These are phyloP conservation scores for Starmerella ratchasimensis DNA, from an alignment of 805 yeast genomes.

Conservation along the genomic window DNA sequence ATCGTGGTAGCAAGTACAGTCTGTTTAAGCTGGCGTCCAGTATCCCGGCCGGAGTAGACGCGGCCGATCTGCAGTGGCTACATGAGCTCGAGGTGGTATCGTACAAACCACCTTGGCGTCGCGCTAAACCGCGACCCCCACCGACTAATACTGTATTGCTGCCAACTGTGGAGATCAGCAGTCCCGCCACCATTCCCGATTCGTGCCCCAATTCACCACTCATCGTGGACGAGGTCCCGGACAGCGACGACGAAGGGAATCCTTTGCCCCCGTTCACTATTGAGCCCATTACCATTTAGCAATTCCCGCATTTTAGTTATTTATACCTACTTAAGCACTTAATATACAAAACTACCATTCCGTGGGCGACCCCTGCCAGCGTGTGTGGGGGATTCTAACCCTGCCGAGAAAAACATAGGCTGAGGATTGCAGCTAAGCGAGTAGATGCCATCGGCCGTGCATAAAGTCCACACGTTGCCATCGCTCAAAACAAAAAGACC, in stretches of 20 bases:
- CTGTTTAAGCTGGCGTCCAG: constrained; percentile 1
- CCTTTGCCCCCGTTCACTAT: not conserved
- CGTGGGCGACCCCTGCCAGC: too few species aligned
- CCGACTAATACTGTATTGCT: not conserved
- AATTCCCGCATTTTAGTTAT: too few species aligned
- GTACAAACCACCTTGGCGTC: constrained; percentile 17
- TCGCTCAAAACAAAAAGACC: too few species aligned
- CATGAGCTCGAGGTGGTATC: constrained; percentile 11
- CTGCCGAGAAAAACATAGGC: too few species aligned
- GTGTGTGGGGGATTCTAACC: too few species aligned
- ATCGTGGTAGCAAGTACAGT: not conserved
- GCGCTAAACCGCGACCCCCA: not conserved
- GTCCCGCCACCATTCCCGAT: constrained; percentile 10
- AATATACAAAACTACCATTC: too few species aligned
- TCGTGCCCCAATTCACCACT: constrained; percentile 19
- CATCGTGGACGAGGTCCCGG: constrained; percentile 13
- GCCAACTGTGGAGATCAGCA: constrained; percentile 8
- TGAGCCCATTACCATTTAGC: not conserved
- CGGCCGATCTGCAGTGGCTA: constrained; percentile 13
- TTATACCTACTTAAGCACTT: too few species aligned
- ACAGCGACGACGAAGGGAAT: constrained; percentile 11
- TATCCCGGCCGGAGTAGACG: constrained; percentile 5
- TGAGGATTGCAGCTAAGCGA: too few species aligned
- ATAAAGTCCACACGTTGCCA: too few species aligned
- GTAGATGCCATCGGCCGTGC: too few species aligned